Percentiles rank a stretch among this genome's conserved stretches.
Evolutionary conservation across 495 filamentous ascomycete species (phyloP).

Genomic region (Penicillium silybi): DNA sequence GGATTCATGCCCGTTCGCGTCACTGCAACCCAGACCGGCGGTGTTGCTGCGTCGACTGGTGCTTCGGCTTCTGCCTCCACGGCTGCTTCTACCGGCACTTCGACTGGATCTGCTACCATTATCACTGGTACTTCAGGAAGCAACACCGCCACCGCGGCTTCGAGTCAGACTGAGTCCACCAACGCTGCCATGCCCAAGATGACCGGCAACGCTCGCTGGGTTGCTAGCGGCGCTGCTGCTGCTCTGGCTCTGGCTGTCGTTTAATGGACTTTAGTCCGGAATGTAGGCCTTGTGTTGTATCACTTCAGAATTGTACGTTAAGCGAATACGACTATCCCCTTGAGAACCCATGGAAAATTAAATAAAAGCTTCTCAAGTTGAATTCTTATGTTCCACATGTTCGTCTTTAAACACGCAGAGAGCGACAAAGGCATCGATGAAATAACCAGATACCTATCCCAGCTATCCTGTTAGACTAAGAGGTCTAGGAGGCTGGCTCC

Average conservation of each 20-base stretch:
- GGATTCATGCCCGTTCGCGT: conserved; percentile 5
- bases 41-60: conserved; percentile 5
- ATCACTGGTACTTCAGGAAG: neutral
- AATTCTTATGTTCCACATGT: too few species aligned
- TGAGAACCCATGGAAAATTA: too few species aligned
- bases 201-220: conserved; percentile 14
- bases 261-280: neutral
- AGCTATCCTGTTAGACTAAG: too few species aligned
- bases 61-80: conserved; percentile 4
- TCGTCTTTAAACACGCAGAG: too few species aligned
- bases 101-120: conserved; percentile 3
- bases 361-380: too few species aligned
- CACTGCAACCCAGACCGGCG: conserved; percentile 10
- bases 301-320: neutral
- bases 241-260: conserved; percentile 6
- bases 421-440: too few species aligned
- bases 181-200: conserved; percentile 16
- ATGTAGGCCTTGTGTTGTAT: neutral
- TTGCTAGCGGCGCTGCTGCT: conserved; percentile 14
- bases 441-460: too few species aligned
- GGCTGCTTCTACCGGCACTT: neutral
- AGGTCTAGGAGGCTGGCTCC: too few species aligned
- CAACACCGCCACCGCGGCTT: conserved; percentile 1
- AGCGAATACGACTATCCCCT: too few species aligned
- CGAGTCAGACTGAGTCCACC: conserved; percentile 1